Conservation (phyloP, 306 rosid species). For the Dalbergia oliveri region DNA sequence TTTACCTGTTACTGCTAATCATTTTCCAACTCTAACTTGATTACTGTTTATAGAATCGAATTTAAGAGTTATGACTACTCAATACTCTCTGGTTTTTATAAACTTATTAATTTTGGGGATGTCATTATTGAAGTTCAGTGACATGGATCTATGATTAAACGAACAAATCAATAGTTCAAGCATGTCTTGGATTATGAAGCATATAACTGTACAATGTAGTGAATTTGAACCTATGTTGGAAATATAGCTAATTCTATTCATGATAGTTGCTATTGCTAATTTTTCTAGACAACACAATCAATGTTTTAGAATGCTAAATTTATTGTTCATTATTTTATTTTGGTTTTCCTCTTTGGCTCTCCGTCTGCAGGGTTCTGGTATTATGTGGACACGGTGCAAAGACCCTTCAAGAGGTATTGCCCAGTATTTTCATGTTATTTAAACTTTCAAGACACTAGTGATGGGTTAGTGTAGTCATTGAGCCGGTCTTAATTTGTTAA, state of each 20-base stretch:
- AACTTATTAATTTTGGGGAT: constrained; percentile 26
- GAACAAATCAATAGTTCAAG: background rate
- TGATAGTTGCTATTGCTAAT: too few relatives aligned
- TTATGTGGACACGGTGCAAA: constrained; percentile 86
- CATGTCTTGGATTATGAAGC: too few relatives aligned
- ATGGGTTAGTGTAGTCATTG: constrained; percentile 32
- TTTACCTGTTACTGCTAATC: constrained; percentile 34
- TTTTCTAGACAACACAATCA: too few relatives aligned
- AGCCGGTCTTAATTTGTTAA: background rate
- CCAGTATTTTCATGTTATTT: constrained; percentile 36
- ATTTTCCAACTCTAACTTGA: constrained; percentile 38
- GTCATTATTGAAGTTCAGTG: too few relatives aligned
- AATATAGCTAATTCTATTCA: too few relatives aligned
- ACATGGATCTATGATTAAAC: background rate
- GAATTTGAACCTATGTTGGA: too few relatives aligned
- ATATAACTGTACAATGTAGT: too few relatives aligned
- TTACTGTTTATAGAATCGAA: constrained; percentile 23
- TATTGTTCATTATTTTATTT: too few relatives aligned
- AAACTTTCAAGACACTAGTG: constrained; percentile 10
- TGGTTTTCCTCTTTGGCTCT: too few relatives aligned
- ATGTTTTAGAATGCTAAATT: too few relatives aligned
- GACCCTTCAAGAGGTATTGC: constrained; percentile 72
- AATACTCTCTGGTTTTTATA: background rate
- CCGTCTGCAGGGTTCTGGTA: too few relatives aligned
- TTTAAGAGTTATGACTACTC: constrained; percentile 23